phyloP scores from a whole-genome alignment of 768 basidiomycete genomes.

The Leccinum boreale region DNA sequence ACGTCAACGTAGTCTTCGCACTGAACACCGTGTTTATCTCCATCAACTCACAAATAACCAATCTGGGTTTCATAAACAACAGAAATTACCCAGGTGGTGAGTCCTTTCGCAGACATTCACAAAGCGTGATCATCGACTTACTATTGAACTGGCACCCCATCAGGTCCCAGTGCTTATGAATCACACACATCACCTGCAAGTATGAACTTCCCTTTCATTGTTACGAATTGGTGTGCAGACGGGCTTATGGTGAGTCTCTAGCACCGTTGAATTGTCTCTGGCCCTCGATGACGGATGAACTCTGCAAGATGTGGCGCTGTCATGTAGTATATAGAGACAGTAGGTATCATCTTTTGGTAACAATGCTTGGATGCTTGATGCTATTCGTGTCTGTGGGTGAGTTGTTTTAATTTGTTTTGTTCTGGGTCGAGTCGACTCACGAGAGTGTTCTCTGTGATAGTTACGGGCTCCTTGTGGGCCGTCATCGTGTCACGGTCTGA shows the following conservation, averaged over 20 bases:
- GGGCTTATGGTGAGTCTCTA: conserved; percentile 26
- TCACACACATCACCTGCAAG: conserved; percentile 21
- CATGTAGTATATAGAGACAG: conserved; percentile 31
- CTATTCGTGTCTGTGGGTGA: conserved; percentile 24
- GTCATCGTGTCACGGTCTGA: conserved; percentile 25
- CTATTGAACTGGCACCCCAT: too few relatives aligned
- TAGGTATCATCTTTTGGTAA: conserved; percentile 13
- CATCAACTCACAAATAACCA: conserved; percentile 21
- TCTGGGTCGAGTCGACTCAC: background rate
- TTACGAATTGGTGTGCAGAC: conserved; percentile 30
- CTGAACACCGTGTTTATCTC: conserved; percentile 28
- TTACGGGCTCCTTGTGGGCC: conserved; percentile 30
- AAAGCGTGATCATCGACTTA: background rate
- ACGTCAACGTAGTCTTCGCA: conserved; percentile 27
- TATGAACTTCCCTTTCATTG: conserved; percentile 26
- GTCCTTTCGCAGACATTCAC: background rate
- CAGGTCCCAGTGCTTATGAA: conserved; percentile 29
- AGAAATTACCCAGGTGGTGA: conserved; percentile 32
- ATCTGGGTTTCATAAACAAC: conserved; percentile 29
- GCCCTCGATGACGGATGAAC: background rate
- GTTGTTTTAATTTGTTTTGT: background rate
- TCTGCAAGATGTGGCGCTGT: conserved; percentile 31
- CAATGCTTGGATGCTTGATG: conserved; percentile 18
- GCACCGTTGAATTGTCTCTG: background rate
- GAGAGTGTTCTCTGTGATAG: conserved; percentile 5